Evolutionary conservation across 1,139 yeast species (phyloP).

Genomic region (Arxiozyma telluris): DNA sequence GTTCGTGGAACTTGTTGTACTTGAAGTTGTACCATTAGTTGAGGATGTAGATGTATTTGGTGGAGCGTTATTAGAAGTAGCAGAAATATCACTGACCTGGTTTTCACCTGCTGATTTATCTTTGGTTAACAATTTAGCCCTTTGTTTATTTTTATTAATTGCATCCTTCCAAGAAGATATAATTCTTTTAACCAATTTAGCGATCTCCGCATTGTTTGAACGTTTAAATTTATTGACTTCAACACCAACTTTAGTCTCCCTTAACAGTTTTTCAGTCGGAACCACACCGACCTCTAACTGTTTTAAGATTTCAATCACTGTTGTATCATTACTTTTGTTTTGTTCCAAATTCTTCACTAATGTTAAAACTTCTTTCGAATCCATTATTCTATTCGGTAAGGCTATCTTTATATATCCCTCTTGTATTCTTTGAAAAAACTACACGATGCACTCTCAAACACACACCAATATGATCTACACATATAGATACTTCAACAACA

Average conservation of each 20-base stretch:
- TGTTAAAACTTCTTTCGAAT: slow-evolving; percentile 62
- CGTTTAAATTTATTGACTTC: slow-evolving; percentile 84
- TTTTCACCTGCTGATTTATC: not conserved
- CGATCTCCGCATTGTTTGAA: slow-evolving; percentile 57
- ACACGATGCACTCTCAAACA: no score
- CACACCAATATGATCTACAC: no score
- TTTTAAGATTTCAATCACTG: slow-evolving; percentile 58
- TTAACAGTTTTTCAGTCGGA: slow-evolving; percentile 75
- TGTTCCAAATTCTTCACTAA: slow-evolving; percentile 67
- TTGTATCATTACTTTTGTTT: slow-evolving; percentile 51
- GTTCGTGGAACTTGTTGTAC: slow-evolving; percentile 1
- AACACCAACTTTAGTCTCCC: slow-evolving; percentile 97
- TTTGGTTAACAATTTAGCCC: slow-evolving; percentile 5
- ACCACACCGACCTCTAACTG: slow-evolving; percentile 59
- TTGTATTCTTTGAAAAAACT: no score
- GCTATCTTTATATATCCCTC: not conserved
- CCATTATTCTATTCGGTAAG: slow-evolving; percentile 38
- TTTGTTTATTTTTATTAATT: slow-evolving; percentile 63
- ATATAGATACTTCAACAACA: no score
- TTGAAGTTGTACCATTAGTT: not conserved
- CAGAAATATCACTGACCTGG: not conserved
- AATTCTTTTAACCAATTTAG: slow-evolving; percentile 66
- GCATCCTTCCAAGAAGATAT: slow-evolving; percentile 87
- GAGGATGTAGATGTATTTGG: not conserved
- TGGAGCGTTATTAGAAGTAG: not conserved